Evolutionary conservation across 2,329 filamentous ascomycete genomes (phyloP), one percentile per base, ranked within the genome.

Genomic region (Pseudocercospora vitis): DNA sequence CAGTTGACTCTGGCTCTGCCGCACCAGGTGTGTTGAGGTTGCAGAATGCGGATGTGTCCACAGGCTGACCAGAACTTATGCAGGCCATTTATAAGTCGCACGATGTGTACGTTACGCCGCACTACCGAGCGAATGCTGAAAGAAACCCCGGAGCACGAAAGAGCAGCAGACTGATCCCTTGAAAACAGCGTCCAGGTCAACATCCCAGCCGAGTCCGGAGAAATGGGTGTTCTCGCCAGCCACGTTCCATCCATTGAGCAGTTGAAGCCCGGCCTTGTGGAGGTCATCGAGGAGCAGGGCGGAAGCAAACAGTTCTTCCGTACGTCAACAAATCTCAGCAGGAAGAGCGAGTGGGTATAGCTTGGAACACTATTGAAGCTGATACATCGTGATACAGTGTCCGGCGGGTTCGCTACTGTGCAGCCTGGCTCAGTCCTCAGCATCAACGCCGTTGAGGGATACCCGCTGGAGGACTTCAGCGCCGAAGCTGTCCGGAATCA

Each of bases 201-300:
- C 84, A 87, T 99, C 71, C 88, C 94, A 74, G 94, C 94, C 71
- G 94, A 96, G 76, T 95, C 91, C 60, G 94, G 94, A 74, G 94
- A 97, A 70, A 99, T 99, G 94, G 94, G 94, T 88, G 87, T 99
- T 69, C 88, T 99, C 73, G 94, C 94, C 74, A 95, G 94, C 83
- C 94, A 99, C 84, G 94, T 99, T 70, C 91, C 94, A 63, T 91
- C 91, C 59, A 97, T 99, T 72, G 94, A 99, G 83, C 94, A 99
- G 82, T 83, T 99, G 76, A 96, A 95, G 84, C 91, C 94, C 58
- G 94, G 94, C 71, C 79, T 97, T 66, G 83, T 99, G 66, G 92
- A 97, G 82, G 82, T 99, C 71, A 84, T 97, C 65, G 92, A 97
- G 82, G 94, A 99, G 83, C 83, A 79, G 71, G 89, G 90, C 71